Evolutionary conservation across 1,139 yeast genomes (phyloP), one percentile per base, ranked within the genome.

Genomic region (Diutina sp.): DNA sequence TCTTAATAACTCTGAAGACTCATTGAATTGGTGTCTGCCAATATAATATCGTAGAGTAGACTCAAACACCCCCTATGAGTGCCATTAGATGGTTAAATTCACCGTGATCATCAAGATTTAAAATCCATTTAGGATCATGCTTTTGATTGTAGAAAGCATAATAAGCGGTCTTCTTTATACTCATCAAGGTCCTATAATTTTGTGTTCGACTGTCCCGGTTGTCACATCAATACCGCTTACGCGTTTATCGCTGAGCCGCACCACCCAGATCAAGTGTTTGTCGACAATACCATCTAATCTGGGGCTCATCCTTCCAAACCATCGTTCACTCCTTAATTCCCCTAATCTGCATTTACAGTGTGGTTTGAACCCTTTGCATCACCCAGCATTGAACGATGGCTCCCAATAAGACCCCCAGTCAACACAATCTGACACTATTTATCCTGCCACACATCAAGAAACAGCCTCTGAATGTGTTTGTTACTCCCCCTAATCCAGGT

Each of bases 351-450:
- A 35, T 35, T 11, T 12, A 1, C 41, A n/a, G 41, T 32, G 35
- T 3, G 9, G 11, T 5, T 35, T 35, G 14, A 12, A 1, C 14
- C 11, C 7, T 35, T 35, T 12, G 41, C 7, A 32, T 11, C 3
- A 9, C 9, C 35, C 11, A 32, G 12, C 35, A 18, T 16, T 25
- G 21, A 6, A 18, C 41, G 9, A 50, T 50, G 53, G 53, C 53
- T 7, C 53, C 53, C 7, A 50, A 50, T 35, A 61, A 61, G 47
- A 62, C 64, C 3, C 64, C 69, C 5, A 71, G 76, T 29, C 84
- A 79, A 60, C 83, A 82, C 64, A 82, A 82, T 59, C 83, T 88
- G 5, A 82, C 87, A 12, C 67, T 84, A 55, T 82, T 80, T 58
- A 83, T 83, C 50, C 83, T 87, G 9, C 89, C 89, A 0, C 69